Conservation (phyloP, 2,329 filamentous ascomycete species). For the Pestalotiopsis sp. region DNA sequence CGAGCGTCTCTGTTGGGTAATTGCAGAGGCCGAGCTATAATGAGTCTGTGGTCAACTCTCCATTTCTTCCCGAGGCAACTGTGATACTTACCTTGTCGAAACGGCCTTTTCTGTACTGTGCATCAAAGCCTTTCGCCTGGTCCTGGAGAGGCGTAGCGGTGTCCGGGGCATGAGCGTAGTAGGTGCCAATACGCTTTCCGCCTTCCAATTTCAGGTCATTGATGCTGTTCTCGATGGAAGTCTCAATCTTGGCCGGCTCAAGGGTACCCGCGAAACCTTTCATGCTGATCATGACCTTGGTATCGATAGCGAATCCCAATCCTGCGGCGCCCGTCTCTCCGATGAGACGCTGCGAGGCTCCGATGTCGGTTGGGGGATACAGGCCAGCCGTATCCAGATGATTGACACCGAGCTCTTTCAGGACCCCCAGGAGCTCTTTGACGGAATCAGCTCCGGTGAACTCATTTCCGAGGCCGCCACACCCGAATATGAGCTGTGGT, state of each 20-base stretch:
- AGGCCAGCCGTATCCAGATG: constrained; percentile 23
- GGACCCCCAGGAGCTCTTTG: constrained; percentile 7
- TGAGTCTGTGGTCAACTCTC: not conserved
- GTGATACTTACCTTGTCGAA: constrained; percentile 7
- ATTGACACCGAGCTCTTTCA: constrained; percentile 12
- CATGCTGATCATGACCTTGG: constrained; percentile 15
- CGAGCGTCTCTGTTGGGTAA: constrained; percentile 7
- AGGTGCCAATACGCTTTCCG: constrained; percentile 9
- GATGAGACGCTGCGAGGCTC: constrained; percentile 17
- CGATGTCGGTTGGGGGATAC: constrained; percentile 16
- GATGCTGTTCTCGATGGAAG: constrained; percentile 14
- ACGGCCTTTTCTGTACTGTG: constrained; percentile 11
- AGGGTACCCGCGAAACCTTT: constrained; percentile 12
- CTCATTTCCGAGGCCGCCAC: constrained; percentile 12
- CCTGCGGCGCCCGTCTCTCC: constrained; percentile 13
- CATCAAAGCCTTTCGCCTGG: constrained; percentile 14
- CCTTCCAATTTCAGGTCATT: not conserved
- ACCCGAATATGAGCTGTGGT: constrained; percentile 14
- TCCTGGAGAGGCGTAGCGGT: constrained; percentile 12
- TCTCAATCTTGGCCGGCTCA: constrained; percentile 12
- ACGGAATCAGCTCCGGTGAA: not conserved
- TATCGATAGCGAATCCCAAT: constrained; percentile 18
- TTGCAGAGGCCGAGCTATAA: constrained; percentile 10
- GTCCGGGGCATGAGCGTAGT: constrained; percentile 15
- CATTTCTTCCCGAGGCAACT: not conserved